Evolutionary conservation across 2,329 filamentous ascomycete species (phyloP).

Genomic region (Xylariaceae sp.): DNA sequence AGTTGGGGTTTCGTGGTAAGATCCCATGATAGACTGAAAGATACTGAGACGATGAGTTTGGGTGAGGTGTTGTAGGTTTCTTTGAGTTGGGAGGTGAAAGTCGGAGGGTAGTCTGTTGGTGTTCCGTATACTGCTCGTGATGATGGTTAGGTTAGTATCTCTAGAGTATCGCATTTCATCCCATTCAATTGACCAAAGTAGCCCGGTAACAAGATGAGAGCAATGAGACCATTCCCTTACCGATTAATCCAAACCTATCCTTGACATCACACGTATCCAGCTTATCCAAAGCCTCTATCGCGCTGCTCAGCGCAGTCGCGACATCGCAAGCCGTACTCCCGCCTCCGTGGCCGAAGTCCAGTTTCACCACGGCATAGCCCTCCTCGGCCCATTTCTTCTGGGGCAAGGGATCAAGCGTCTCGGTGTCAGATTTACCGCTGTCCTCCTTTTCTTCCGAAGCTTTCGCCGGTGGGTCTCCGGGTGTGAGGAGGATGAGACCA

Average conservation of each 20-base stretch:
- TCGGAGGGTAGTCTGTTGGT: slow-evolving; percentile 21
- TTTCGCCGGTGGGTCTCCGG: slow-evolving; percentile 13
- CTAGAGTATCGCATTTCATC: not conserved
- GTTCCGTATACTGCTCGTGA: slow-evolving; percentile 18
- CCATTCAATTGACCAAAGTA: not conserved
- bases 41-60: slow-evolving; percentile 29
- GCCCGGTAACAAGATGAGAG: not conserved
- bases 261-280: slow-evolving; percentile 33
- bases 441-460: not conserved
- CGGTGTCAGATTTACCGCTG: not conserved
- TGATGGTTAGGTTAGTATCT: not conserved
- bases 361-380: slow-evolving; percentile 56
- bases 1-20: slow-evolving; percentile 24
- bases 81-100: slow-evolving; percentile 13
- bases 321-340: slow-evolving; percentile 11
- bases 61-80: slow-evolving; percentile 18
- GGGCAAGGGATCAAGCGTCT: slow-evolving; percentile 45
- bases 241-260: slow-evolving; percentile 36
- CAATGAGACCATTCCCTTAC: slow-evolving; percentile 23
- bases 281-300: slow-evolving; percentile 18
- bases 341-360: slow-evolving; percentile 33
- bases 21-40: slow-evolving; percentile 29
- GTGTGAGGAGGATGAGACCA: slow-evolving; percentile 33
- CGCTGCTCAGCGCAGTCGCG: not conserved
- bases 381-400: slow-evolving; percentile 67